Conservation (phyloP, 257 asterid species). For the Nicotiana tomentosiformis region DNA sequence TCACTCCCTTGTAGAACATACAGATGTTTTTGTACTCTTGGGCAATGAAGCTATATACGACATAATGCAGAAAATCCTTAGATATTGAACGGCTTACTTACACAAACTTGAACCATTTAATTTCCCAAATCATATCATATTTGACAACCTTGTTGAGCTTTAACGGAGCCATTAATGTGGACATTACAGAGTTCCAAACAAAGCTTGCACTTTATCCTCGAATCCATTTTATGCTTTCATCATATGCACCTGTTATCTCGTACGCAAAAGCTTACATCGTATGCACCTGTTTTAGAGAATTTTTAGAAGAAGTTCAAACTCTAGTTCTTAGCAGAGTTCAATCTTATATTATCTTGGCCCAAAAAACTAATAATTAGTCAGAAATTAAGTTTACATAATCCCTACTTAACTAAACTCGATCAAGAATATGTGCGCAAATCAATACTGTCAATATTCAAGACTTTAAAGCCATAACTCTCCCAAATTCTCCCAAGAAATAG, state of each 20-base stretch:
- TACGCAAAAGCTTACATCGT: conserved; percentile 35
- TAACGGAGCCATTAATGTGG: conserved; percentile 38
- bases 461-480: too few species aligned
- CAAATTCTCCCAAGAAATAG: too few species aligned
- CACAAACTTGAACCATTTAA: conserved; percentile 31
- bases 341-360: too few species aligned
- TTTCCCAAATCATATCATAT: conserved; percentile 33
- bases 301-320: too few species aligned
- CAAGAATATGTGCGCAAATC: too few species aligned
- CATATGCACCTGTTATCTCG: conserved; percentile 41
- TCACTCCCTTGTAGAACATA: neutral
- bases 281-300: too few species aligned
- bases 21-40: conserved; percentile 34
- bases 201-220: conserved; percentile 44
- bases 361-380: too few species aligned
- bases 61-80: conserved; percentile 28
- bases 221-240: conserved; percentile 40
- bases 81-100: conserved; percentile 37
- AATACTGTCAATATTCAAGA: too few species aligned
- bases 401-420: too few species aligned
- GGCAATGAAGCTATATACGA: conserved; percentile 42
- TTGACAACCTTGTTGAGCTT: conserved; percentile 38
- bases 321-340: too few species aligned
- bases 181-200: conserved; percentile 35
- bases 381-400: too few species aligned